These are phyloP conservation scores for Circinella minor DNA, from an alignment of 371 early-diverging fungal genomes.

Conservation along the genomic window DNA sequence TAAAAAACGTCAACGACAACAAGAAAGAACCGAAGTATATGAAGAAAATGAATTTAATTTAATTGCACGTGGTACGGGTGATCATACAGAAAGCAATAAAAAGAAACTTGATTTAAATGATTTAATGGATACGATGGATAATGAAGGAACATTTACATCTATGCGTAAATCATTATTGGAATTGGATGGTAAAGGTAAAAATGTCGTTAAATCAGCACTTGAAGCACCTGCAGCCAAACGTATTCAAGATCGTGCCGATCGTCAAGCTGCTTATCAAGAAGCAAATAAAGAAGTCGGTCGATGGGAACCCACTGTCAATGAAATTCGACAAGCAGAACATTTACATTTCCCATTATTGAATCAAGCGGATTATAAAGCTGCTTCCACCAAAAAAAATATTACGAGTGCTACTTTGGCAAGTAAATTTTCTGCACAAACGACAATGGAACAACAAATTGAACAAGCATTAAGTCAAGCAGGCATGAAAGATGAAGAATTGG, in stretches of 20 bases:
- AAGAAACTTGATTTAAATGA: conserved; percentile 74
- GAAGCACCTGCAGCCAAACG: conserved; percentile 84
- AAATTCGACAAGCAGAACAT: conserved; percentile 87
- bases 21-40: conserved; percentile 74
- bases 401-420: conserved; percentile 67
- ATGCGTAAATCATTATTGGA: conserved; percentile 67
- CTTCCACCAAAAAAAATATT: conserved; percentile 32
- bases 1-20: conserved; percentile 48
- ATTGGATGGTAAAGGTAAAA: conserved; percentile 59
- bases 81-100: conserved; percentile 32
- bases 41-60: conserved; percentile 83
- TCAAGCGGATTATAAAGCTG: not conserved
- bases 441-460: conserved; percentile 85
- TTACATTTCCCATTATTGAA: conserved; percentile 71
- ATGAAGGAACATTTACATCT: conserved; percentile 58
- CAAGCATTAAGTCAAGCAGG: conserved; percentile 70
- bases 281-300: conserved; percentile 81
- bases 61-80: conserved; percentile 41
- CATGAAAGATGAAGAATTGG: conserved; percentile 78
- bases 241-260: conserved; percentile 82
- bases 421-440: conserved; percentile 62
- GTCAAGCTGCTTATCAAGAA: conserved; percentile 82
- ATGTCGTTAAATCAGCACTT: conserved; percentile 58
- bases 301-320: conserved; percentile 84
- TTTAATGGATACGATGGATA: conserved; percentile 70